Evolutionary conservation across 2,329 filamentous ascomycete species (phyloP).

Genomic region (Metarhizium album): DNA sequence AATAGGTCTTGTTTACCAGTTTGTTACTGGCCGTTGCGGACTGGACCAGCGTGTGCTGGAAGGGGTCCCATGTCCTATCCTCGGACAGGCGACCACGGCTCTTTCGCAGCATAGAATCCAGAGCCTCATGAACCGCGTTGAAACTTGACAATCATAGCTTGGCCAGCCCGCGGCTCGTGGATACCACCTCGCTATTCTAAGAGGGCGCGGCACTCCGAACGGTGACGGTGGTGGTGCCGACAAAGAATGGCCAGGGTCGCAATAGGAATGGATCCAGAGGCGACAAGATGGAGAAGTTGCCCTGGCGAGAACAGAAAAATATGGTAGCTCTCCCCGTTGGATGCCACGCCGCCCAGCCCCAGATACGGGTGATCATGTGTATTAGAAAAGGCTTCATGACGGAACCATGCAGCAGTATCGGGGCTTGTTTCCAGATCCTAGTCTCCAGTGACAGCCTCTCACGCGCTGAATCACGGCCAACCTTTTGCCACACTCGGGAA

Average conservation of each 20-base stretch:
- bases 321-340: background rate
- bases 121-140: background rate
- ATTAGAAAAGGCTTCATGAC: slow-evolving; percentile 6
- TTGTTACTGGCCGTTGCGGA: background rate
- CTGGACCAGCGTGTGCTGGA: background rate
- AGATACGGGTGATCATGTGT: background rate
- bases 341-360: slow-evolving; percentile 1
- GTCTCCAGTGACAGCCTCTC: background rate
- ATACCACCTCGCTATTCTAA: slow-evolving; percentile 5
- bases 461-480: background rate
- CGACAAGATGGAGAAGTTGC: background rate
- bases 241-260: slow-evolving; percentile 7
- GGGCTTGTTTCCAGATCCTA: background rate
- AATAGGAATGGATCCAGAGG: slow-evolving; percentile 6
- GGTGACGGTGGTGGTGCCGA: slow-evolving; percentile 6
- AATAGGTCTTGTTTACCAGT: background rate
- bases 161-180: background rate
- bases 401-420: slow-evolving; percentile 10
- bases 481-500: background rate
- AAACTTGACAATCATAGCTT: background rate
- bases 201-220: slow-evolving; percentile 7
- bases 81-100: background rate
- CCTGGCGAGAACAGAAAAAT: background rate
- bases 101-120: background rate
- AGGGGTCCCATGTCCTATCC: background rate